Evolutionary conservation across 495 filamentous ascomycete species (phyloP).

Genomic region (Hapsidospora chrysogenum): DNA sequence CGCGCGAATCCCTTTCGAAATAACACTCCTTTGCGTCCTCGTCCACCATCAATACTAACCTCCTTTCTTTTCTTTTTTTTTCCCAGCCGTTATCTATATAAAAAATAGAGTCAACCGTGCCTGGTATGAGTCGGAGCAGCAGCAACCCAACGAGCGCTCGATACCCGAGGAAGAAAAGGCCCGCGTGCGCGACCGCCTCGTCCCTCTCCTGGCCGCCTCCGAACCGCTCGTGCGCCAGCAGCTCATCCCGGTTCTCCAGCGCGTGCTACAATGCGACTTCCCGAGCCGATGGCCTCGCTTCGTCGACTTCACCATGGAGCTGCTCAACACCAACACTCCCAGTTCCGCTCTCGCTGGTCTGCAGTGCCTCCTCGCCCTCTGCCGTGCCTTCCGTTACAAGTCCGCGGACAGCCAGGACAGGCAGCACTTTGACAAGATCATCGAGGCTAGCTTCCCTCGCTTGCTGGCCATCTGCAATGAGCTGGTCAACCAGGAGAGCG

Average conservation of each 20-base stretch:
- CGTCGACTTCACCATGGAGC: slow-evolving; percentile 73
- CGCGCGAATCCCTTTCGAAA: too few species aligned
- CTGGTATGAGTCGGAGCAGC: slow-evolving; percentile 68
- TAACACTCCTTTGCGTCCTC: slow-evolving; percentile 1
- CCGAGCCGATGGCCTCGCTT: slow-evolving; percentile 87
- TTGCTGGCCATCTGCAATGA: slow-evolving; percentile 72
- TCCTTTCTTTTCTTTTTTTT: too few species aligned
- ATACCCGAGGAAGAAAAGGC: slow-evolving; percentile 82
- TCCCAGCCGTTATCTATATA: slow-evolving; percentile 81
- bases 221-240: slow-evolving; percentile 70
- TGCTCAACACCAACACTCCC: slow-evolving; percentile 69
- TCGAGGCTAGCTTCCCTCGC: slow-evolving; percentile 81
- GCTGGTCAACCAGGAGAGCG: slow-evolving; percentile 73
- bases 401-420: slow-evolving; percentile 50
- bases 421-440: slow-evolving; percentile 83
- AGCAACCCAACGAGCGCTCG: slow-evolving; percentile 37
- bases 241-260: slow-evolving; percentile 82
- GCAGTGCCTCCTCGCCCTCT: slow-evolving; percentile 85
- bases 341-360: slow-evolving; percentile 79
- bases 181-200: slow-evolving; percentile 68
- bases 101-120: slow-evolving; percentile 90
- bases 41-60: slow-evolving; percentile 6
- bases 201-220: slow-evolving; percentile 74
- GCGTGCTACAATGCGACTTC: slow-evolving; percentile 90
- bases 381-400: slow-evolving; percentile 89